A percentile compares a stretch with the other conserved stretches of the same genome.
These are phyloP conservation scores for Glebionis coronaria DNA, from an alignment of 129 eudicot species.

Conservation along the genomic window DNA sequence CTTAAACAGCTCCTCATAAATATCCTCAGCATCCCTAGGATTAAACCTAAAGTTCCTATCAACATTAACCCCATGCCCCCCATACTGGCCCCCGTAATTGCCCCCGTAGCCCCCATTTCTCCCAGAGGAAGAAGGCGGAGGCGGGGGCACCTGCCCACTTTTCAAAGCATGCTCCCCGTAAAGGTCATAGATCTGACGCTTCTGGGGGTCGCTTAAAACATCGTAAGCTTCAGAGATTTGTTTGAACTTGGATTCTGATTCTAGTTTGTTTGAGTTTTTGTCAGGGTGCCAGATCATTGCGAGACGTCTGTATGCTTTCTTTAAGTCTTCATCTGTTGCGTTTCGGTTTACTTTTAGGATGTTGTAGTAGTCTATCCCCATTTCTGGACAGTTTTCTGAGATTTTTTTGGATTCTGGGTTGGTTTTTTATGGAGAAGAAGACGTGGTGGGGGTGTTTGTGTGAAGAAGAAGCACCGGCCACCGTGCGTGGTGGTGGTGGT, in stretches of 20 bases:
- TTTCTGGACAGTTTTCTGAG: background rate
- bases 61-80: background rate
- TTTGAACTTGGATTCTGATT: conserved; percentile 87
- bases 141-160: conserved; percentile 77
- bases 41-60: conserved; percentile 49
- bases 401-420: no score
- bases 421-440: conserved; percentile 12
- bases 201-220: conserved; percentile 82
- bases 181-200: conserved; percentile 97
- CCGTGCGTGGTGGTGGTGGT: no score
- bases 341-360: conserved; percentile 80
- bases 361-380: conserved; percentile 93
- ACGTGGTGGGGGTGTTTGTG: conserved; percentile 29
- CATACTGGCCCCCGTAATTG: conserved; percentile 10
- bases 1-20: conserved; percentile 73
- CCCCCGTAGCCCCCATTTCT: conserved; percentile 24
- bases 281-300: conserved; percentile 91
- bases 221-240: conserved; percentile 93
- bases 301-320: conserved; percentile 78
- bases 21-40: conserved; percentile 89
- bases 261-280: conserved; percentile 56
- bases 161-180: conserved; percentile 93
- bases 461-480: conserved; percentile 23
- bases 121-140: conserved; percentile 44
- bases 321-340: conserved; percentile 83